Evolutionary conservation across 2,329 filamentous ascomycete genomes (phyloP).

Genomic region (Aspergillus melleus): DNA sequence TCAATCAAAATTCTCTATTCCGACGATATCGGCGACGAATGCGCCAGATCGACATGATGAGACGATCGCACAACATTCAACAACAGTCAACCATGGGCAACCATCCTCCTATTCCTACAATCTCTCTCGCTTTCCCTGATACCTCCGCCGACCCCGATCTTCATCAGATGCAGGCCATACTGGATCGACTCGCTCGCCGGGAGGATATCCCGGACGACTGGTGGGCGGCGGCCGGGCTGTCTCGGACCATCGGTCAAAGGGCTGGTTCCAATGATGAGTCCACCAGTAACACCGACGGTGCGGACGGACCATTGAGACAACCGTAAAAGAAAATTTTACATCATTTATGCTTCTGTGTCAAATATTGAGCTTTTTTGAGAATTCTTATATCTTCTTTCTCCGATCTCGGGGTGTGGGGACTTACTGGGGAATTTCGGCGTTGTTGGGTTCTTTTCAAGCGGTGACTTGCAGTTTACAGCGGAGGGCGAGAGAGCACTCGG

Average conservation of each 20-base stretch:
- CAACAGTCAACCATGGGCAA: slow-evolving; percentile 31
- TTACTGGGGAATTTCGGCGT: slow-evolving; percentile 13
- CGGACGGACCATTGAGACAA: slow-evolving; percentile 17
- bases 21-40: slow-evolving; percentile 20
- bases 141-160: slow-evolving; percentile 42
- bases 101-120: slow-evolving; percentile 34
- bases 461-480: not conserved
- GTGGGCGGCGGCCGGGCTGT: slow-evolving; percentile 72
- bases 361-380: slow-evolving; percentile 7
- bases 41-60: slow-evolving; percentile 20
- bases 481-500: not conserved
- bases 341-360: slow-evolving; percentile 17
- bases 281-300: slow-evolving; percentile 19
- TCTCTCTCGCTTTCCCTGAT: slow-evolving; percentile 33
- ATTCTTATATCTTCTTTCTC: not conserved
- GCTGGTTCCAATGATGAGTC: slow-evolving; percentile 26
- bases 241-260: slow-evolving; percentile 50
- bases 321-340: slow-evolving; percentile 8
- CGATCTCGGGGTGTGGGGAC: not conserved
- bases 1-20: slow-evolving; percentile 19
- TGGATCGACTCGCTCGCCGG: slow-evolving; percentile 67
- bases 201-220: slow-evolving; percentile 80
- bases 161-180: slow-evolving; percentile 69
- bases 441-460: slow-evolving; percentile 5
- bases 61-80: slow-evolving; percentile 25